Conservation (phyloP, 495 filamentous ascomycete species). For the Astrothelium subdiscretum region DNA sequence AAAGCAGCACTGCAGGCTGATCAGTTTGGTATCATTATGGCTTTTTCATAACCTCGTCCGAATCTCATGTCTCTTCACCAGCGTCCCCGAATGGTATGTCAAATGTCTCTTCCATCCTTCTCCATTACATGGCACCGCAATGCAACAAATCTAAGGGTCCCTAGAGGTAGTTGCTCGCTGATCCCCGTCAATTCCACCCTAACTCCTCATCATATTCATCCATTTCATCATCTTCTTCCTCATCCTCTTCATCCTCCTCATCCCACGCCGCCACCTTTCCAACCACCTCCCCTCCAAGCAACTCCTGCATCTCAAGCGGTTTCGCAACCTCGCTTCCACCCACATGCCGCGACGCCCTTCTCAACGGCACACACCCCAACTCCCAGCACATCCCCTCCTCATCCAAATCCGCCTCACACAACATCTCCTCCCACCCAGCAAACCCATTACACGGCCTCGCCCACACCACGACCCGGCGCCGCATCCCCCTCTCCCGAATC, state of each 20-base stretch:
- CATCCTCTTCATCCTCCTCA: neutral
- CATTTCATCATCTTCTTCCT: neutral
- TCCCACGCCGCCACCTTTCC: neutral
- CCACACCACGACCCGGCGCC: neutral
- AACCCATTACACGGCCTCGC: neutral
- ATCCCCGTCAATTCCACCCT: too few species aligned
- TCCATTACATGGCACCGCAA: too few species aligned
- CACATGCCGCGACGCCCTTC: neutral
- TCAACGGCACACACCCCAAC: neutral
- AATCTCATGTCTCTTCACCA: too few species aligned
- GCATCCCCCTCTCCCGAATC: neutral
- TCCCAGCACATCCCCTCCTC: neutral
- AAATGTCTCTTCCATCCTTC: too few species aligned
- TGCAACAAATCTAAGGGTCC: too few species aligned
- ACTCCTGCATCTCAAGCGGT: neutral
- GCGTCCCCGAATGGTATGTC: too few species aligned
- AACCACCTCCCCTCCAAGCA: neutral
- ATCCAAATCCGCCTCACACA: neutral
- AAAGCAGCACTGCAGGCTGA: too few species aligned
- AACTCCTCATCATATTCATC: neutral
- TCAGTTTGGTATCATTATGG: too few species aligned
- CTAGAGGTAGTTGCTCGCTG: too few species aligned
- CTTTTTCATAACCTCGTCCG: too few species aligned
- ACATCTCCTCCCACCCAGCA: neutral
- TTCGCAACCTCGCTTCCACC: neutral